phyloP scores from a whole-genome alignment of 495 filamentous ascomycete genomes.

The Podospora australis region DNA sequence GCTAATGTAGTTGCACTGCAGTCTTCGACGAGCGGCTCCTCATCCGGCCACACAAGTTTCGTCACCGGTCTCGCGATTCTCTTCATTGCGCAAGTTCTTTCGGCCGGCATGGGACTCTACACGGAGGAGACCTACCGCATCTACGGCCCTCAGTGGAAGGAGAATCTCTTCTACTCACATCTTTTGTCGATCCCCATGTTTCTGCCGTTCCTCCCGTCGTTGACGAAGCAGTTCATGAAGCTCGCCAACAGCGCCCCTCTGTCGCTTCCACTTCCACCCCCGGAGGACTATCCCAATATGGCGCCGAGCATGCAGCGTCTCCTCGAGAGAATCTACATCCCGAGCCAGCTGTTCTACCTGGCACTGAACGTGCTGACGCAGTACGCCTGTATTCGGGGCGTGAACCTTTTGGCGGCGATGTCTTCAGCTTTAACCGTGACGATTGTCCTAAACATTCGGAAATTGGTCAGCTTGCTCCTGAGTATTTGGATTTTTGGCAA shows the following conservation, averaged over 20 bases:
- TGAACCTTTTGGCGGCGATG: constrained; percentile 79
- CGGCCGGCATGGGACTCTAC: constrained; percentile 91
- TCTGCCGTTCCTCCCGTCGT: constrained; percentile 47
- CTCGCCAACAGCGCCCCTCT: constrained; percentile 45
- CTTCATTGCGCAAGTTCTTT: constrained; percentile 81
- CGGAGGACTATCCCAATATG: constrained; percentile 22
- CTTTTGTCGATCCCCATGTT: constrained; percentile 67
- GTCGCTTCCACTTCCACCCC: constrained; percentile 29
- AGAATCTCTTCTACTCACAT: constrained; percentile 93
- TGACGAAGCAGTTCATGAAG: constrained; percentile 44
- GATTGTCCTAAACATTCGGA: constrained; percentile 90
- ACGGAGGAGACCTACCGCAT: constrained; percentile 80
- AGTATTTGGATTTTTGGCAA: constrained; percentile 95
- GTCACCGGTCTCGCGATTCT: constrained; percentile 76
- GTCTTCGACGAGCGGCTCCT: constrained; percentile 25
- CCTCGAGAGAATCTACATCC: constrained; percentile 43
- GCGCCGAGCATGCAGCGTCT: constrained; percentile 24
- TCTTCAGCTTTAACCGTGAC: constrained; percentile 91
- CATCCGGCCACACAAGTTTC: constrained; percentile 38
- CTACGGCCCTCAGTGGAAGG: constrained; percentile 88
- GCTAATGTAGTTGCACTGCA: constrained; percentile 13
- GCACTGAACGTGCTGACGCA: constrained; percentile 82
- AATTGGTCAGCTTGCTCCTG: constrained; percentile 82
- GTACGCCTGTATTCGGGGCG: constrained; percentile 88
- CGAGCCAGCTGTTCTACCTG: constrained; percentile 66